Evolutionary conservation across 192 early-diverging fungal genomes (phyloP).

Genomic region (Entophlyctis luteolus): DNA sequence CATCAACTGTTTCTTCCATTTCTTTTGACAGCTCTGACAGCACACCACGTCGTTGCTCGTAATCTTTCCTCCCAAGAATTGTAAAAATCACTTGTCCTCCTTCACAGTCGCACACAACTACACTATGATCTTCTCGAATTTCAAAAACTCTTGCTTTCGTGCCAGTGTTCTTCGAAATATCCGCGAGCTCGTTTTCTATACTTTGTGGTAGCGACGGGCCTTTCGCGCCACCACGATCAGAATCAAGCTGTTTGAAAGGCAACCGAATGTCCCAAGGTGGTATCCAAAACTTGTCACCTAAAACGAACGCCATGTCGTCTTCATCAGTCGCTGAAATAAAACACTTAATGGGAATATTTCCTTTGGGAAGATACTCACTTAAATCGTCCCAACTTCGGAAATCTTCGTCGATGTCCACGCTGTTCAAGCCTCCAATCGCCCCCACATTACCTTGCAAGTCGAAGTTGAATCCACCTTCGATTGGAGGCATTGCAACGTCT

Average conservation of each 20-base stretch:
- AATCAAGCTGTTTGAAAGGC: not conserved
- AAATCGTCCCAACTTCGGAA: not conserved
- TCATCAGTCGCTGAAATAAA: not conserved
- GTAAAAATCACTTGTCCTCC: not conserved
- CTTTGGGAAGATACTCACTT: not conserved
- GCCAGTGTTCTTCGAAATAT: not conserved
- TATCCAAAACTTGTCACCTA: not conserved
- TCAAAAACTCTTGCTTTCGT: not conserved
- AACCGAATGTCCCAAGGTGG: not conserved
- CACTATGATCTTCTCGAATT: not conserved
- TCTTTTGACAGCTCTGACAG: not conserved
- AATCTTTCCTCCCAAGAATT: not conserved
- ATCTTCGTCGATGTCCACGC: not conserved
- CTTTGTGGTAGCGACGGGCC: not conserved
- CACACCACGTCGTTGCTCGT: not conserved
- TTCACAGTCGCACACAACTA: not conserved
- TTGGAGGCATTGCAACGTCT: not conserved
- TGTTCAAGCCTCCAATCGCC: not conserved
- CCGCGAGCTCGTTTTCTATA: not conserved
- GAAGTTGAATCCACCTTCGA: not conserved
- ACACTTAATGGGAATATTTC: not conserved
- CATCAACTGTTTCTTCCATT: not conserved
- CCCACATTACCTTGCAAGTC: slow-evolving; percentile 1
- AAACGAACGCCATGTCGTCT: not conserved
- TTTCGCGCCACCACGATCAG: not conserved